A percentile compares a stretch with the other conserved stretches of the same genome.
Conservation (phyloP, 2,329 filamentous ascomycete species). For the Colletotrichum theobromicola region DNA sequence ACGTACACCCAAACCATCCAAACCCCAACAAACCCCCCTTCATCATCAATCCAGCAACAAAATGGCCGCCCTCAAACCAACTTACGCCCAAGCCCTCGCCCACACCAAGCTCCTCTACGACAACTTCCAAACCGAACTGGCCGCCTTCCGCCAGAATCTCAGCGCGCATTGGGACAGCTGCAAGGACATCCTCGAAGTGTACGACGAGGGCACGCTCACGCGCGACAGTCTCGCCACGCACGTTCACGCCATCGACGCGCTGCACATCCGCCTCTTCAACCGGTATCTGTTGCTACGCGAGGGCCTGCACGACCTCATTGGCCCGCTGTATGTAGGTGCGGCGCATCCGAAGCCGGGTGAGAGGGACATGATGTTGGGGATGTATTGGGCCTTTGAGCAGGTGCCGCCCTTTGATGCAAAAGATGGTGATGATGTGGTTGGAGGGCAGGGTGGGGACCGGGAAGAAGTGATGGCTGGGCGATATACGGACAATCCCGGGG, state of each 20-base stretch:
- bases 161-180: neutral
- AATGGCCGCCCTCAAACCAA: neutral
- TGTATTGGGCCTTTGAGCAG: neutral
- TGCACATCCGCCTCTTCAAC: neutral
- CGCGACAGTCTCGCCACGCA: neutral
- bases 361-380: neutral
- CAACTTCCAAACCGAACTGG: neutral
- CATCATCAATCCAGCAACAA: no score
- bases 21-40: no score
- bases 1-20: no score
- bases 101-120: neutral
- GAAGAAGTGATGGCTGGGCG: neutral
- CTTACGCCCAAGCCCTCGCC: neutral
- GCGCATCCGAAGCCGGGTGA: neutral
- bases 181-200: neutral
- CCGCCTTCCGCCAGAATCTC: neutral
- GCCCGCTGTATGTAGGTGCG: neutral
- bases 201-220: neutral
- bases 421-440: neutral
- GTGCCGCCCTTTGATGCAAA: neutral
- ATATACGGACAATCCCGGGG: rapidly evolving
- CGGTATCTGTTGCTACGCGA: neutral
- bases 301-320: neutral
- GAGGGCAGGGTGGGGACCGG: rapidly evolving
- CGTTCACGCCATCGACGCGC: neutral